Percentiles rank a stretch among this genome's conserved stretches.
Evolutionary conservation across 192 early-diverging fungal species (phyloP).

Genomic region (Mortierella hygrophila): DNA sequence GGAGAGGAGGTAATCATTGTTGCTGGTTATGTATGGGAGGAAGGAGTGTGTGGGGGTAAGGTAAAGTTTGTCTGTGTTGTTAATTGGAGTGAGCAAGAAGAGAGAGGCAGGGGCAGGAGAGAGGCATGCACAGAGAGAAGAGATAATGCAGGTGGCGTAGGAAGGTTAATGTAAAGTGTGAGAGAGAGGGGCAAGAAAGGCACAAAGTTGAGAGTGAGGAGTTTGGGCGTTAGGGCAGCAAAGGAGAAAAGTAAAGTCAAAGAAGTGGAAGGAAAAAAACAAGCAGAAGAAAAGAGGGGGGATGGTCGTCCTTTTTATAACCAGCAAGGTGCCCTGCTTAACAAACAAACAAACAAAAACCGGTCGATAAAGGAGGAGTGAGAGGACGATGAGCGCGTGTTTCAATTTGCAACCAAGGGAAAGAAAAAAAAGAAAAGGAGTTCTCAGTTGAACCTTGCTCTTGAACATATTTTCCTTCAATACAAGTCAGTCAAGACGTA

Average conservation of each 20-base stretch:
- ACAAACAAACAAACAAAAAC: not conserved
- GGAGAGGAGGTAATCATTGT: not conserved
- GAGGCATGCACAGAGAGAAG: slow-evolving; percentile 2
- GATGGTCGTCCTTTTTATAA: not conserved
- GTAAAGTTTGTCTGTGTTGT: not conserved
- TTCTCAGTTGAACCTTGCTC: not conserved
- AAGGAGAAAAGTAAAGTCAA: not conserved
- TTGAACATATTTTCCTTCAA: not conserved
- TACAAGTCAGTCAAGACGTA: not conserved
- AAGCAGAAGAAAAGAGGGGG: not conserved
- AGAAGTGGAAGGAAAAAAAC: not conserved
- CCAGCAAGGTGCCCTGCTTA: not conserved
- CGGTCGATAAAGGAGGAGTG: not conserved
- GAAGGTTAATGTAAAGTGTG: not conserved
- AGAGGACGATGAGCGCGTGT: slow-evolving; percentile 1
- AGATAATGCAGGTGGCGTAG: not conserved
- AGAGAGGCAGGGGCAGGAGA: not conserved
- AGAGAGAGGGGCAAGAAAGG: not conserved
- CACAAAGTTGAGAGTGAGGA: too few relatives aligned
- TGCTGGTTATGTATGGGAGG: not conserved
- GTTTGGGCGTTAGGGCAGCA: too few relatives aligned
- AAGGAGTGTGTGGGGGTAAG: not conserved
- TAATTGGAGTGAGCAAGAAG: not conserved
- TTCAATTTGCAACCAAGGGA: not conserved
- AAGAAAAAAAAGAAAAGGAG: not conserved